Conservation (phyloP, 2,329 filamentous ascomycete genomes). For the Botrytis porri region DNA sequence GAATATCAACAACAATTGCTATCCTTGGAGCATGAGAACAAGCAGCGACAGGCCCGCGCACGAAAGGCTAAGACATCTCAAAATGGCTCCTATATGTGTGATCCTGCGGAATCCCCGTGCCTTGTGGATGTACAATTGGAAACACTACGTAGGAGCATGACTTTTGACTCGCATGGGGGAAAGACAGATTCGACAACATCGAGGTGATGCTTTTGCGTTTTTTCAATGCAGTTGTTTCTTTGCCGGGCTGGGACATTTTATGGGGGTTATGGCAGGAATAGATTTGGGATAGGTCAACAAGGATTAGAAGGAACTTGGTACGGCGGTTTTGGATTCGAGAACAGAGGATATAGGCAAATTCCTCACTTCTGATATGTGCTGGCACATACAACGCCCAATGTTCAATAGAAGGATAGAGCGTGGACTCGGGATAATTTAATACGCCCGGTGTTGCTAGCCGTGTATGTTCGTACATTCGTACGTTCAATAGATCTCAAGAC, state of each 20-base stretch:
- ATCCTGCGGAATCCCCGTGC: background rate
- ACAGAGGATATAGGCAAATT: background rate
- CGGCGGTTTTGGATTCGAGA: background rate
- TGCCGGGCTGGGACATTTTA: background rate
- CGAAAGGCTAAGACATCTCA: background rate
- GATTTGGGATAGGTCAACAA: background rate
- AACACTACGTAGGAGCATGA: slow-evolving; percentile 9
- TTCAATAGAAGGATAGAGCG: background rate
- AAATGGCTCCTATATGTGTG: slow-evolving; percentile 1
- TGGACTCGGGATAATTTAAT: background rate
- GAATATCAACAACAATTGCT: slow-evolving; percentile 6
- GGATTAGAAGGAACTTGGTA: background rate
- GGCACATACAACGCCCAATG: background rate
- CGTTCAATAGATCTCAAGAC: background rate
- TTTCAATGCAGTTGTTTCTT: background rate
- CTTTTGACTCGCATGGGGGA: background rate
- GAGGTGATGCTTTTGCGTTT: background rate
- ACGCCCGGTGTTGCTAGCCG: background rate
- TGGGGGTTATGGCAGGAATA: background rate
- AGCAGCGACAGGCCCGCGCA: slow-evolving; percentile 5
- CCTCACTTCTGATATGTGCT: background rate
- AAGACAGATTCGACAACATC: background rate
- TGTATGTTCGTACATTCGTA: background rate
- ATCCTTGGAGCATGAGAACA: slow-evolving; percentile 11
- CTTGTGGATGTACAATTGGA: slow-evolving; percentile 5